Base-by-base conservation (phyloP, 2,329 filamentous ascomycete genomes). In the Magnaporthiopsis incrustans region DNA sequence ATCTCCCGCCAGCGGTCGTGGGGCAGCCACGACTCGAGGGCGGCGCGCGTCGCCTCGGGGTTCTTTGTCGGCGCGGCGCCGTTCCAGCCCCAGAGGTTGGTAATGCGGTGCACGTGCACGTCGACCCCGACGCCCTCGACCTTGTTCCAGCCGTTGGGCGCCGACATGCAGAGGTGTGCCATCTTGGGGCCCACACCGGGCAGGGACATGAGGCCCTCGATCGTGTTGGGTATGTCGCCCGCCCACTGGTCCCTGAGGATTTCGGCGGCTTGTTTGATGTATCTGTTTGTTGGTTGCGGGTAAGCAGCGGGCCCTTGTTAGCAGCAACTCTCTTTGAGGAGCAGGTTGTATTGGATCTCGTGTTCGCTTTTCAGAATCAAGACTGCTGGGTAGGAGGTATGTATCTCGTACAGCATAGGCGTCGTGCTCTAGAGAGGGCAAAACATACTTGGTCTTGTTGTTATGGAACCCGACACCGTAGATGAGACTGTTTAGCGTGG, bases 181-280 rank as follows among this genome's bases (percentile, higher is more conserved):
- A 97, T 97, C 77, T 97, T 97, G 35, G 93, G 93, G 0, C 93
- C 93, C 1, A 97, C 93, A 6, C 93, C 93, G 0, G 92, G 92
- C 0, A 97, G 82, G 1, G 86, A 85, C 62, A 88, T 87, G 26
- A 97, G 81, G 0, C 89, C 92, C 67, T 87, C 82, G 62, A 94
- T 86, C 0, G 89, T 90, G 67, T 88, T 81, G 1, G 93, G 93
- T 64, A 97, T 95, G 71, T 97, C 93, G 62, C 86, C 85, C 65
- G 79, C 73, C 76, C 85, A 91, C 63, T 85, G 75, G 71, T 94
- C 89, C 59, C 86, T 83, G 32, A 96, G 80, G 44, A 96, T 88
- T 38, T 82, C 77, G 4, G 92, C 92, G 0, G 89, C 81, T 64
- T 86, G 81, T 74, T 95, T 92, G 72, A 96, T 88, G 72, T 83